Conservation (phyloP, 139 green algal species). For the Chlamydomonas eustigma region DNA sequence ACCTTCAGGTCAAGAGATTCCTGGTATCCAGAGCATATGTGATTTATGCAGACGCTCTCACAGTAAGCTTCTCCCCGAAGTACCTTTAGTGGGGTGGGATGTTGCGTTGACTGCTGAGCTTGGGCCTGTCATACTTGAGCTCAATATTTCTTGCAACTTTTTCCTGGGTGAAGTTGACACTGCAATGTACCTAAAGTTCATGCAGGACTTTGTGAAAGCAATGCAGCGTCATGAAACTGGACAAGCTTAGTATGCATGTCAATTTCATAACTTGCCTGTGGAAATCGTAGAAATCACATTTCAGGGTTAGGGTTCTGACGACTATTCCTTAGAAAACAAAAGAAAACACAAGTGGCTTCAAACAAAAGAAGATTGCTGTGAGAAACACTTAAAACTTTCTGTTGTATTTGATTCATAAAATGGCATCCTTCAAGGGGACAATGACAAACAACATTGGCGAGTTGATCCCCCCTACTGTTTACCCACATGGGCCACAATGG, state of each 20-base stretch:
- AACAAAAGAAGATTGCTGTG: too few species aligned
- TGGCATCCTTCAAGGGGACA: background rate
- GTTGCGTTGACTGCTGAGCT: slow-evolving; percentile 24
- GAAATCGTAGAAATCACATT: too few species aligned
- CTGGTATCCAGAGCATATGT: background rate
- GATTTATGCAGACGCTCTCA: slow-evolving; percentile 12
- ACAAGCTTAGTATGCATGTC: too few species aligned
- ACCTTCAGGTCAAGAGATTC: background rate
- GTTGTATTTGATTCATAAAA: too few species aligned
- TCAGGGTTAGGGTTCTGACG: too few species aligned
- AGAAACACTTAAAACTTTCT: too few species aligned
- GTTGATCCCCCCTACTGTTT: background rate
- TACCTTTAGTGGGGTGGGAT: slow-evolving; percentile 36
- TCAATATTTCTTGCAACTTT: slow-evolving; percentile 36
- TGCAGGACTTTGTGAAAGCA: background rate
- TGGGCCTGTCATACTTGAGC: slow-evolving; percentile 25
- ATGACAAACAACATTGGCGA: background rate
- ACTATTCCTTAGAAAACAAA: too few species aligned
- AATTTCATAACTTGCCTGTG: too few species aligned
- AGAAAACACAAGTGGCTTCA: too few species aligned
- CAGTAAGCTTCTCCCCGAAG: background rate
- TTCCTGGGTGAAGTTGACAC: slow-evolving; percentile 15
- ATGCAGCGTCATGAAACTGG: too few species aligned
- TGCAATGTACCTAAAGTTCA: background rate
- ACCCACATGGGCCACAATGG: slow-evolving; percentile 8